phyloP scores from a whole-genome alignment of 83 land plant genomes.

The Picea abies region DNA sequence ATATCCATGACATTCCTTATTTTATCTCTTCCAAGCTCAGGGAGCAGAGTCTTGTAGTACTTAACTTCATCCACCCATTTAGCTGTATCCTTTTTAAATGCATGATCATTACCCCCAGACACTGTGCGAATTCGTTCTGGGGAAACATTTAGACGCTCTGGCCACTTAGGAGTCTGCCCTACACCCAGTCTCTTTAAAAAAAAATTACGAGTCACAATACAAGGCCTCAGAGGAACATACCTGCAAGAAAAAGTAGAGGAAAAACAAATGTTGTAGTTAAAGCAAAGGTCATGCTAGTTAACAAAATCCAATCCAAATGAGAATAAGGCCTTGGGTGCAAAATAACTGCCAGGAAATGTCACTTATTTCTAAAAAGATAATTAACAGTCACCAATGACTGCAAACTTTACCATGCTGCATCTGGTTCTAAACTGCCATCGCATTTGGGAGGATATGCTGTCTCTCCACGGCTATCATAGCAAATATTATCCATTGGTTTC shows the following conservation, averaged over 20 bases:
- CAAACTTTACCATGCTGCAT: slow-evolving; percentile 49
- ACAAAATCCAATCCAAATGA: background rate
- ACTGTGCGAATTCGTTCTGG: slow-evolving; percentile 70
- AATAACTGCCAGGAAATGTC: background rate
- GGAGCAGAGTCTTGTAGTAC: slow-evolving; percentile 47
- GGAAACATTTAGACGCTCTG: slow-evolving; percentile 53
- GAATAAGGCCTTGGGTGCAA: background rate
- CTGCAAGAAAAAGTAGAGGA: slow-evolving; percentile 13
- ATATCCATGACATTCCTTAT: slow-evolving; percentile 87
- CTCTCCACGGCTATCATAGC: slow-evolving; percentile 34
- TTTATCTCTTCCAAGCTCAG: slow-evolving; percentile 43
- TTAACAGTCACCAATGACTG: background rate
- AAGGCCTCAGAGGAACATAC: slow-evolving; percentile 57
- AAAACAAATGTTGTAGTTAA: too few species aligned
- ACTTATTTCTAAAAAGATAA: background rate
- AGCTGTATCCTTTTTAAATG: slow-evolving; percentile 58
- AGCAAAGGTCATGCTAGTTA: background rate
- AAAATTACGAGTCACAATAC: slow-evolving; percentile 28
- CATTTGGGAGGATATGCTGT: slow-evolving; percentile 45
- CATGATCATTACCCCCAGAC: slow-evolving; percentile 36
- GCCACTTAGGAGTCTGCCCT: slow-evolving; percentile 47
- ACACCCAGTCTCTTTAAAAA: too few species aligned
- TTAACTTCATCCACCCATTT: slow-evolving; percentile 55
- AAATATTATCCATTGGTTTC: slow-evolving; percentile 36
- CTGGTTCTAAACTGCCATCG: slow-evolving; percentile 55